Evolutionary conservation across 2,329 filamentous ascomycete species (phyloP).

Genomic region (Exophiala sp.): DNA sequence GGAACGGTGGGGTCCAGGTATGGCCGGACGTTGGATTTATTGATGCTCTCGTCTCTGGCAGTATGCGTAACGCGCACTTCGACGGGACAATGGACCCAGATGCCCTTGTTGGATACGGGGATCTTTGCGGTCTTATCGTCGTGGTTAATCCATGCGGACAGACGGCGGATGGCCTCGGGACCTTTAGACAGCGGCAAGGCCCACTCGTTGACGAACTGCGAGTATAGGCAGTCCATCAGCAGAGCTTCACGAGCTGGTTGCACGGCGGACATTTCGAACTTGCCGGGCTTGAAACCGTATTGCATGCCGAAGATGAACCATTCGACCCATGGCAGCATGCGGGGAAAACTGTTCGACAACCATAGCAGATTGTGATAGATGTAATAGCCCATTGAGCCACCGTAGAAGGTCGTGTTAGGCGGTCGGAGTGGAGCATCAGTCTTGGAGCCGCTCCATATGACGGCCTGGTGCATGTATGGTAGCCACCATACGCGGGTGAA

Average conservation of each 20-base stretch:
- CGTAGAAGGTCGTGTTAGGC: slow-evolving; percentile 72
- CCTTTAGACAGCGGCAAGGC: slow-evolving; percentile 81
- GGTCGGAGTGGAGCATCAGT: slow-evolving; percentile 60
- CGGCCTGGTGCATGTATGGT: slow-evolving; percentile 81
- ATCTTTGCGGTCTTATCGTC: slow-evolving; percentile 65
- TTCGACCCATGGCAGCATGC: slow-evolving; percentile 81
- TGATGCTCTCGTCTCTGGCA: slow-evolving; percentile 36
- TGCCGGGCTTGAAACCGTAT: slow-evolving; percentile 75
- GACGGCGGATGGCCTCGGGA: slow-evolving; percentile 76
- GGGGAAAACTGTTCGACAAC: slow-evolving; percentile 71
- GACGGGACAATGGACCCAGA: slow-evolving; percentile 86
- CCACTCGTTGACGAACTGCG: slow-evolving; percentile 99
- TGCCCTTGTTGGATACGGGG: slow-evolving; percentile 71
- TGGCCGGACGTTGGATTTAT: slow-evolving; percentile 46
- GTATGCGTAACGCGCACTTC: slow-evolving; percentile 86
- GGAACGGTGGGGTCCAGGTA: slow-evolving; percentile 69
- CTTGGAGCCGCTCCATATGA: slow-evolving; percentile 85
- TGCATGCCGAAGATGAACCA: slow-evolving; percentile 98
- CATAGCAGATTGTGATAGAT: slow-evolving; percentile 90
- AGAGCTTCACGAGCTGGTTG: slow-evolving; percentile 77
- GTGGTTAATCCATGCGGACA: slow-evolving; percentile 82
- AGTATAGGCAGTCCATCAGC: slow-evolving; percentile 95
- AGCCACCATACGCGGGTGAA: slow-evolving; percentile 98
- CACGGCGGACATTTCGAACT: slow-evolving; percentile 66
- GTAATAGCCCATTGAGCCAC: slow-evolving; percentile 75